phyloP scores from a whole-genome alignment of 441 rosid genomes.

The Gossypium lobatum region DNA sequence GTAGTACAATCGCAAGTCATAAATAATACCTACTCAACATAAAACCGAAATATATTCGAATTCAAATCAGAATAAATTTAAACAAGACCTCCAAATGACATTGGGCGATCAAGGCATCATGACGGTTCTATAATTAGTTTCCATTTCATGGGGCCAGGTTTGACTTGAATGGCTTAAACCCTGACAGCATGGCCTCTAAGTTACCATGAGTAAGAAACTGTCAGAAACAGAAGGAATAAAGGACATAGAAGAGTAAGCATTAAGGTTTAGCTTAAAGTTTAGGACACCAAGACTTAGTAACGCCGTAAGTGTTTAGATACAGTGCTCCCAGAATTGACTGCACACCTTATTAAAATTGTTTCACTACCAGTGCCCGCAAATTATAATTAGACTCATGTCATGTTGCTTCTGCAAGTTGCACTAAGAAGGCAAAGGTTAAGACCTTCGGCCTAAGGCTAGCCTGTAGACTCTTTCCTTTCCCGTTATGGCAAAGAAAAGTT shows the following conservation, averaged over 20 bases:
- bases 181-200: not conserved
- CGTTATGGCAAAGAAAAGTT: constrained; percentile 26
- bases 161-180: constrained; percentile 3
- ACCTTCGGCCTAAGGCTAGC: not conserved
- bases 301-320: not conserved
- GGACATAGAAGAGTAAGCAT: not conserved
- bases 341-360: constrained; percentile 13
- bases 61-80: too few relatives aligned
- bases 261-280: not conserved
- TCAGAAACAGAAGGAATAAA: not conserved
- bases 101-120: too few relatives aligned
- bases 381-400: not conserved
- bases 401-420: constrained; percentile 3
- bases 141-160: not conserved
- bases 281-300: not conserved
- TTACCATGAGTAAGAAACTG: not conserved
- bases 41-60: too few relatives aligned
- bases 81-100: too few relatives aligned
- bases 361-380: not conserved
- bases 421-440: not conserved
- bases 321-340: constrained; percentile 22
- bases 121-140: not conserved
- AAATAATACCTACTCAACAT: too few relatives aligned
- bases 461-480: constrained; percentile 23
- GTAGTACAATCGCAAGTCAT: too few relatives aligned